Evolutionary conservation across 208 protist species (phyloP).

Genomic region (Zelonia costaricensis): DNA sequence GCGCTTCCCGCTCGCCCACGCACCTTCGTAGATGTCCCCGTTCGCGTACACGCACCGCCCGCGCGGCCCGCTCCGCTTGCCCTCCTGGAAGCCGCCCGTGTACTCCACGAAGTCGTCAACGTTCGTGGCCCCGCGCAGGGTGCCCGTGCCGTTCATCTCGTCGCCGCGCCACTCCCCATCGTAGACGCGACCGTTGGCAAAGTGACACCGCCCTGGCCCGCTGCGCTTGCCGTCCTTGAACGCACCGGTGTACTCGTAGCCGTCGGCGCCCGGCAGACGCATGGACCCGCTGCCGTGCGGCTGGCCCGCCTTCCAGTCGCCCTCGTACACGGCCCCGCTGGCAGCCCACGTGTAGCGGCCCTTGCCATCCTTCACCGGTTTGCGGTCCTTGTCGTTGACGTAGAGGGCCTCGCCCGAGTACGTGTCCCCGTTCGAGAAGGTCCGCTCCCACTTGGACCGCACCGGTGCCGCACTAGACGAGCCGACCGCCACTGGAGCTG

Average conservation of each 20-base stretch:
- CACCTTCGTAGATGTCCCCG: slow-evolving; percentile 75
- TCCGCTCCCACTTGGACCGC: slow-evolving; percentile 60
- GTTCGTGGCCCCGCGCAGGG: slow-evolving; percentile 41
- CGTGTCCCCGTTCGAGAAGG: slow-evolving; percentile 67
- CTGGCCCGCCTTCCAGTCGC: slow-evolving; percentile 48
- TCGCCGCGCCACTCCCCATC: slow-evolving; percentile 81
- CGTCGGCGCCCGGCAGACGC: slow-evolving; percentile 41
- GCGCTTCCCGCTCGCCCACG: slow-evolving; percentile 61
- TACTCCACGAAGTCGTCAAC: slow-evolving; percentile 73
- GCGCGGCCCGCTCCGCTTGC: slow-evolving; percentile 53
- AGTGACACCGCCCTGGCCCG: slow-evolving; percentile 72
- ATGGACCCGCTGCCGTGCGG: slow-evolving; percentile 70
- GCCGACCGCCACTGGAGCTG: background rate
- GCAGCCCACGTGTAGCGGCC: slow-evolving; percentile 67
- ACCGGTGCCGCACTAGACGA: background rate
- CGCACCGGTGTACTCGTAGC: slow-evolving; percentile 68
- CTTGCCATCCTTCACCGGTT: slow-evolving; percentile 55
- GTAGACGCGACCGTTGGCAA: slow-evolving; percentile 75
- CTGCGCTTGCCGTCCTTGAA: slow-evolving; percentile 63
- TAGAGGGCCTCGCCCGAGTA: slow-evolving; percentile 66
- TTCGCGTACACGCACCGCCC: slow-evolving; percentile 73
- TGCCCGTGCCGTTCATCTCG: slow-evolving; percentile 80
- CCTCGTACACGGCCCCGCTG: slow-evolving; percentile 58
- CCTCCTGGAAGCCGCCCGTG: slow-evolving; percentile 56
- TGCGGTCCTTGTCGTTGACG: slow-evolving; percentile 57